Evolutionary conservation across 2,329 filamentous ascomycete species (phyloP), one percentile per base, ranked within the genome.

Genomic region (Elsinoe batatas): DNA sequence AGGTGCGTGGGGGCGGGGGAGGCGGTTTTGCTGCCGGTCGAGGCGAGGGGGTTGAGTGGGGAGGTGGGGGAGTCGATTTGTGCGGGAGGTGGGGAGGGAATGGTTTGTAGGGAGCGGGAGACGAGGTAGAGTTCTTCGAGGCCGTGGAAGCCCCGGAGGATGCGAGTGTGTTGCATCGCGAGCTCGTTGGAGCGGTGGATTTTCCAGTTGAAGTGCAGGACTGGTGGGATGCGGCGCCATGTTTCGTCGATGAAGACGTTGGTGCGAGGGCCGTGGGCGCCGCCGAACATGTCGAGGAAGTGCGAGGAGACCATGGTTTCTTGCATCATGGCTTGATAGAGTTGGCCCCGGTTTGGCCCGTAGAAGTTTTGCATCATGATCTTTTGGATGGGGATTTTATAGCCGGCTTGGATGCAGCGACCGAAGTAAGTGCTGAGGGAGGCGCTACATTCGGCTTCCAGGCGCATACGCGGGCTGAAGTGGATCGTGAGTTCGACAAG

Each of bases 381-480:
- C 51, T 76, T 77, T 60, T 73, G 77, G 0, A 83, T 49, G 0
- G 66, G 64, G 3, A 83, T 61, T 1, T 67, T 67, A 53, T 76
- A 71, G 47, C 73, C 74, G 1, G 73, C 71, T 2, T 74, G 68
- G 18, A 77, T 65, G 58, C 75, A 77, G 53, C 76, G 78, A 17
- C 79, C 77, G 60, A 84, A 83, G 58, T 80, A 78, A 15, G 75
- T 71, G 54, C 75, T 69, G 4, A 83, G 64, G 44, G 72, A 75
- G 20, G 82, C 72, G 46, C 77, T 80, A 5, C 79, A 76, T 62
- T 84, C 81, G 40, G 79, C 78, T 33, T 69, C 72, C 35, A 77
- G 74, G 20, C 80, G 73, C 79, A 84, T 84, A 1, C 81, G 77
- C 3, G 80, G 79, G 26, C 74, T 80, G 74, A 79, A 84, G 62